Base-by-base conservation (phyloP, 2,329 filamentous ascomycete genomes). In the Acrocalymma vagum region DNA sequence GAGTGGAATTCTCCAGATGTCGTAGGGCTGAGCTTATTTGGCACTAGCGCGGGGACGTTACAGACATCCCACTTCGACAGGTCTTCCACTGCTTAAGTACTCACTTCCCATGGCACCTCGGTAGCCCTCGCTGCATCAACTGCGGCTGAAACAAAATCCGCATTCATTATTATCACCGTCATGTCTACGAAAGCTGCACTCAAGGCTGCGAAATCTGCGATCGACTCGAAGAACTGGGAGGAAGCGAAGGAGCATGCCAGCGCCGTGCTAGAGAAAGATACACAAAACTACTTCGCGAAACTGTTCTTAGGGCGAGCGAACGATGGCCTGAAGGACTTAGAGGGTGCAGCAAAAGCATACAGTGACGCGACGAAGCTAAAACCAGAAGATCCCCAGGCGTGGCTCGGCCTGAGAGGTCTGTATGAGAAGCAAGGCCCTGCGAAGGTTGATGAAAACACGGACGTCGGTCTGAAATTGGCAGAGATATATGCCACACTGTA, bases 221-320 rank as follows among this genome's bases (percentile, higher is more conserved):
- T 96, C 54, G 88, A 90, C 63, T 80, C 85, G 45, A 82, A 88
- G 58, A 87, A 94, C 62, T 96, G 86, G 75, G 86, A 87, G 45
- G 85, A 88, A 60, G 90, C 87, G 28, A 78, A 86, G 34, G 74
- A 81, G 20, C 84, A 90, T 64, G 85, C 89, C 4, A 78, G 83
- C 46, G 79, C 81, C 18, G 76, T 95, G 24, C 73, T 96, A 31
- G 77, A 85, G 37, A 81, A 81, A 51, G 91, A 96, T 48, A 73
- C 85, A 2, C 81, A 85, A 49, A 95, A 87, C 67, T 94, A 95
- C 70, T 90, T 93, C 69, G 91, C 84, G 81, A 82, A 89, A 52
- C 80, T 97, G n/a, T 95, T 96, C 63, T 76, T 95, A 13, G 94
- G 90, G 2, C 90, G 95, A 66, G 88, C 89, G 2, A 77, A 87